These are phyloP conservation scores for Leishmania martiniquensis DNA, from an alignment of 208 protist genomes.

Conservation along the genomic window DNA sequence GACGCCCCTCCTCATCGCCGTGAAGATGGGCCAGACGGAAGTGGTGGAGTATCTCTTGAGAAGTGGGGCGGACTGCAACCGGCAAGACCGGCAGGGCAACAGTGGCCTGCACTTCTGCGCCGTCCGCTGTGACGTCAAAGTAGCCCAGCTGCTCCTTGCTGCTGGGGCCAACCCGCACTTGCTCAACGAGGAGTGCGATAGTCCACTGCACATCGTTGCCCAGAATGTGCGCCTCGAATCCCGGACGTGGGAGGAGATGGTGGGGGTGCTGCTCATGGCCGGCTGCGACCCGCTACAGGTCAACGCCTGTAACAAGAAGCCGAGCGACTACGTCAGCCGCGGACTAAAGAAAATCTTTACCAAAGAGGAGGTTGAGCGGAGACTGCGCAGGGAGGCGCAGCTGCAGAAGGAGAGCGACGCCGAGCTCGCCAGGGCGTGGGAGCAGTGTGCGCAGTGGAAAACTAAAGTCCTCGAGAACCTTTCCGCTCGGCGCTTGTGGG, in stretches of 20 bases:
- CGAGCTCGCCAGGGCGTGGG: constrained; percentile 33
- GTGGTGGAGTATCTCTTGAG: constrained; percentile 80
- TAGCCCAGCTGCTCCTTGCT: constrained; percentile 78
- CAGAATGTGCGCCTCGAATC: constrained; percentile 78
- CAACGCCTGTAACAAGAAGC: constrained; percentile 83
- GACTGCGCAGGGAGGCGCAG: constrained; percentile 35
- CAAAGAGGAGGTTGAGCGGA: constrained; percentile 66
- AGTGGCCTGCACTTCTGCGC: constrained; percentile 85
- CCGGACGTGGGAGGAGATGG: constrained; percentile 87
- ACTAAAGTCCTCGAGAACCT: constrained; percentile 29
- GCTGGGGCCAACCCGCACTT: constrained; percentile 56
- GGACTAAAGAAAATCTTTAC: constrained; percentile 81
- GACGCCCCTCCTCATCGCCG: constrained; percentile 88
- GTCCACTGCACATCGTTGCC: constrained; percentile 81
- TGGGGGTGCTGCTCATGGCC: constrained; percentile 63
- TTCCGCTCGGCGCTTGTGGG: constrained; percentile 11
- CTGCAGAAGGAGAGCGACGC: constrained; percentile 29
- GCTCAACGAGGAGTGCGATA: constrained; percentile 84
- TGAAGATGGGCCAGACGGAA: constrained; percentile 88
- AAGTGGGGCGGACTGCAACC: constrained; percentile 73
- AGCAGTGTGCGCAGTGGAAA: constrained; percentile 27
- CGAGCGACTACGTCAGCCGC: constrained; percentile 80
- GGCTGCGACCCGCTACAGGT: constrained; percentile 76
- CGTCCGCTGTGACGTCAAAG: constrained; percentile 80
- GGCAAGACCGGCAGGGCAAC: constrained; percentile 77